Evolutionary conservation across 768 basidiomycete genomes (phyloP), one percentile per base, ranked within the genome.

Genomic region (Calocybe cyanea): DNA sequence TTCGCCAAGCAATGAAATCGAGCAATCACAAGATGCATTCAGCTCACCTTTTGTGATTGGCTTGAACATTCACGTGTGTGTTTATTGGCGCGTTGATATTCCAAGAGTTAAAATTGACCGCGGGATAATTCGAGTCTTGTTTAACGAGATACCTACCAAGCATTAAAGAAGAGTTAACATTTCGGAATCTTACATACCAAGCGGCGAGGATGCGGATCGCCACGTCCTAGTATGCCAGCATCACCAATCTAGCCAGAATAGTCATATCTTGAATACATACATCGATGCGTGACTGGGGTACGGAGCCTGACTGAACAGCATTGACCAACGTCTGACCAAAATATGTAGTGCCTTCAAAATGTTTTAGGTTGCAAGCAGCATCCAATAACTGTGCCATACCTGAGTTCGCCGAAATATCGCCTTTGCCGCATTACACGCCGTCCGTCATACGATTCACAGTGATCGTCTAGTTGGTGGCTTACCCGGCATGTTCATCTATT

Each of bases 401-500:
- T 69, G 73, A 73, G 28, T 53, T 57, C 15, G 66, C 57, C 19
- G 62, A 64, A 32, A 76, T 70, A 48, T 81, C 83, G 19, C 69
- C 68, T 69, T 32, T 28, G 2, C 41, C 33, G 13, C 10, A 23
- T 9, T 15, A 19, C 24, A 35, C n/a, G n/a, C 24, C 25, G 25
- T 5, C 25, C 11, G 25, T 11, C 11, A 28, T 5, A 11, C 25
- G 25, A 28, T 6, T 37, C 1, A 41, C 13, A 19, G 14, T 31
- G 9, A 19, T 34, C 4, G 7, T 8, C 7, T 15, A 43, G n/a
- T 35, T 35, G 34, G n/a, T 14, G 8, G 31, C 11, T 46, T 52
- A 56, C 83, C 83, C 38, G 84, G 83, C 83, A 85, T 85, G 0
- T 79, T 82, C 83, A 84, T 82, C 81, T 83, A 41, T 43, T n/a